phyloP scores from a whole-genome alignment of 176 grass and related monocot species.

The Rhynchospora pubera region DNA sequence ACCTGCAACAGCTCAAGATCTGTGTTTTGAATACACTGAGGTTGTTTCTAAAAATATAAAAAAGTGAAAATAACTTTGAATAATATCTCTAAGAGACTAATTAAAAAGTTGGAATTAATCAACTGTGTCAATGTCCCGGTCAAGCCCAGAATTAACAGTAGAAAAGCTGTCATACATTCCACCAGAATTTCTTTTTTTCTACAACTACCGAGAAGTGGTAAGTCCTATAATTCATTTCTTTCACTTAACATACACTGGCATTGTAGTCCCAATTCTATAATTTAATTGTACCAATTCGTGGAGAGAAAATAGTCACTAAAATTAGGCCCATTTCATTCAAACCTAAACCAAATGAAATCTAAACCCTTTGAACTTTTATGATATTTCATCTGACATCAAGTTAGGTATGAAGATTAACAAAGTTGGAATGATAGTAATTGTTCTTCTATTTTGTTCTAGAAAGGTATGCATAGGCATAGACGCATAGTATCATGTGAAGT shows the following conservation, averaged over 20 bases:
- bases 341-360: too few relatives aligned
- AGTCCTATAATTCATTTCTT: not conserved
- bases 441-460: too few relatives aligned
- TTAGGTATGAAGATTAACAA: too few relatives aligned
- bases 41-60: conserved; percentile 15
- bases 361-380: not conserved
- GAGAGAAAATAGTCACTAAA: not conserved
- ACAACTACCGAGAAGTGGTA: conserved; percentile 76
- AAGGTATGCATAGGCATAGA: too few relatives aligned
- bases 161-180: conserved; percentile 75
- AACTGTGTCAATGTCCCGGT: conserved; percentile 51
- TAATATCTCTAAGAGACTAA: too few relatives aligned
- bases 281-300: not conserved
- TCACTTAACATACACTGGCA: not conserved
- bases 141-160: conserved; percentile 75
- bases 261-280: not conserved
- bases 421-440: too few relatives aligned
- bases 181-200: conserved; percentile 56
- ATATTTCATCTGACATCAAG: not conserved
- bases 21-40: conserved; percentile 84
- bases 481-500: too few relatives aligned
- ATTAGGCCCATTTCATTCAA: not conserved
- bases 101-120: conserved; percentile 24
- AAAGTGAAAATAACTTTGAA: not conserved
- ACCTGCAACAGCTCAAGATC: conserved; percentile 59